Conservation (phyloP, 345 rosid species). For the Hibiscus trionum region DNA sequence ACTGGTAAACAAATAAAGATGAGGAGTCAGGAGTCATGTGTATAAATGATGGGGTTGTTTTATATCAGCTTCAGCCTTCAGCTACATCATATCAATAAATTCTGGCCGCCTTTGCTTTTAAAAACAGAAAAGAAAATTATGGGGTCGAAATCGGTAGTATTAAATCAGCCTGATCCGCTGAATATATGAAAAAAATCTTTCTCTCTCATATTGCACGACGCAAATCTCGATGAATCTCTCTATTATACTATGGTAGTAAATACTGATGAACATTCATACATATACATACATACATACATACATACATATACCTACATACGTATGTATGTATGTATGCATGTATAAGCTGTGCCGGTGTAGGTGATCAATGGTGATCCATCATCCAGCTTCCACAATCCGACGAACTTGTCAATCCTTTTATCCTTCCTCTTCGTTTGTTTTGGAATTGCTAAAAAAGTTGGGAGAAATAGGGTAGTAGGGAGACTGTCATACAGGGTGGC, state of each 20-base stretch:
- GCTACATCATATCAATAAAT: conserved; percentile 28
- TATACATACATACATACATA: no score
- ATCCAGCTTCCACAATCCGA: conserved; percentile 24
- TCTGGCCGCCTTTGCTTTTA: conserved; percentile 78
- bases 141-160: background rate
- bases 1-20: background rate
- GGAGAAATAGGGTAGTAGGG: background rate
- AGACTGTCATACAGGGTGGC: conserved; percentile 25
- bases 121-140: no score
- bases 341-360: conserved; percentile 4
- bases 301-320: no score
- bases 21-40: conserved; percentile 5
- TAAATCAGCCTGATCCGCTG: conserved; percentile 44
- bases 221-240: conserved; percentile 43
- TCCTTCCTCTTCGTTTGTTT: background rate
- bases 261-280: no score
- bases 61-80: background rate
- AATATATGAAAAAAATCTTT: conserved; percentile 19
- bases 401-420: conserved; percentile 22
- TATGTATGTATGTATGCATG: no score
- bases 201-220: conserved; percentile 20
- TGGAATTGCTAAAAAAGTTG: background rate
- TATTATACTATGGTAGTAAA: background rate
- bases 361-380: conserved; percentile 21
- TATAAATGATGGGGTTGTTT: conserved; percentile 9